Base-by-base conservation (phyloP, 495 filamentous ascomycete species). In the Astrothelium macrocarpum region DNA sequence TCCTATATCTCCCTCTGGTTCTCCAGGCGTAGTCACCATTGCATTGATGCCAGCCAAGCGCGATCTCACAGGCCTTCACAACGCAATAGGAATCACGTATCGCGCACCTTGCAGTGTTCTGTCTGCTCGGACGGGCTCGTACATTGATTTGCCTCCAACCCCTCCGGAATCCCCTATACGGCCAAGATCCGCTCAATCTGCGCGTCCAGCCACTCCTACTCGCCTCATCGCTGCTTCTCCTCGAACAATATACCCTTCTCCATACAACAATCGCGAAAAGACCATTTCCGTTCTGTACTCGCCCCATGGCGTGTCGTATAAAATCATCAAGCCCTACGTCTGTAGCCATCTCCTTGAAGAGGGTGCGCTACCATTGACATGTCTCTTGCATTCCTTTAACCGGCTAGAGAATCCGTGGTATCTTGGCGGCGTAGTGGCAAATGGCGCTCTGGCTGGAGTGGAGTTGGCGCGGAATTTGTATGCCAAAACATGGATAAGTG, bases 11-110 rank as follows among this genome's bases (percentile, higher is more conserved):
- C 74, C 74, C 10, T 73, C 70, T 32, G 81, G 82, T 10, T 67
- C 73, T 42, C 73, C 74, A 32, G 87, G 87, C 20, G 85, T 85
- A 73, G 81, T 87, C 10, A 88, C 85, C 18, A 77, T 90, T 11
- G 79, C 85, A 4, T 85, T 82, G 66, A 79, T 90, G 32, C 77
- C 83, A 1, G 81, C 85, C 39, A 83, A 81, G 69, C 68, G 77
- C 49, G 86, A 90, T 68, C 59, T 87, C 2, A 79, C 80, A 0
- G 80, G 82, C 25, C 66, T 89, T 1, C 86, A 89, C 68, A 81
- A 80, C 11, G 87, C 86, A 4, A 78, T 90, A 53, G 85, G 84
- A 36, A 87, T 90, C 31, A 90, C 86, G 0, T 90, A 90, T 69
- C 78, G 80, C 26, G 78, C 86, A 26, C 84, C 84, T 12, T 70